phyloP scores from a whole-genome alignment of 139 green algal species.

The Picochlorum sp. region DNA sequence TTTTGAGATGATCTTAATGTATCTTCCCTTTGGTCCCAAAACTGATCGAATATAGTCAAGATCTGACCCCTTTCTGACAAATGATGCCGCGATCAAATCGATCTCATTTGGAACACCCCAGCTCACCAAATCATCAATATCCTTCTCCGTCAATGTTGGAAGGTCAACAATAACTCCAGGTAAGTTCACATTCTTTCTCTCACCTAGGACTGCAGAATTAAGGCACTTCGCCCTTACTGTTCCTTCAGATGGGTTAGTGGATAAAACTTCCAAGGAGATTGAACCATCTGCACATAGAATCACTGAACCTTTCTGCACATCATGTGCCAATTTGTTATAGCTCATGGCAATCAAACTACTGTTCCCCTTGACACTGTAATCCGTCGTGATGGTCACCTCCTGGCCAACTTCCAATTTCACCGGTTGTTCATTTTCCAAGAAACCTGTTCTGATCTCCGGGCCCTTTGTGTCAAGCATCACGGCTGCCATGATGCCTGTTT shows the following conservation, averaged over 20 bases:
- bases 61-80: constrained; percentile 92
- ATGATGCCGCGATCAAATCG: constrained; percentile 97
- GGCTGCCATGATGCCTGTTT: constrained; percentile 92
- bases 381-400: constrained; percentile 87
- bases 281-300: constrained; percentile 91
- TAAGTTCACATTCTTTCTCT: constrained; percentile 98
- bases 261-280: constrained; percentile 89
- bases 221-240: constrained; percentile 65
- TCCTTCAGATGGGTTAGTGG: constrained; percentile 54
- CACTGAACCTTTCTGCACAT: constrained; percentile 73
- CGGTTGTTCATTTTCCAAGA: constrained; percentile 79
- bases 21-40: constrained; percentile 61
- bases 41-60: constrained; percentile 76
- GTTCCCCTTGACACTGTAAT: constrained; percentile 79
- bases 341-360: constrained; percentile 73
- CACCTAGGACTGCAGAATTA: constrained; percentile 91
- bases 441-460: constrained; percentile 93
- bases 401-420: constrained; percentile 60
- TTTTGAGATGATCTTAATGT: constrained; percentile 94
- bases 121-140: constrained; percentile 82
- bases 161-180: constrained; percentile 94
- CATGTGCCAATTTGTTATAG: constrained; percentile 78
- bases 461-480: constrained; percentile 99
- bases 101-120: constrained; percentile 96
- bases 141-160: constrained; percentile 93